These are phyloP conservation scores for Centrapalus pauciflorus DNA, from an alignment of 129 eudicot genomes.

Conservation along the genomic window DNA sequence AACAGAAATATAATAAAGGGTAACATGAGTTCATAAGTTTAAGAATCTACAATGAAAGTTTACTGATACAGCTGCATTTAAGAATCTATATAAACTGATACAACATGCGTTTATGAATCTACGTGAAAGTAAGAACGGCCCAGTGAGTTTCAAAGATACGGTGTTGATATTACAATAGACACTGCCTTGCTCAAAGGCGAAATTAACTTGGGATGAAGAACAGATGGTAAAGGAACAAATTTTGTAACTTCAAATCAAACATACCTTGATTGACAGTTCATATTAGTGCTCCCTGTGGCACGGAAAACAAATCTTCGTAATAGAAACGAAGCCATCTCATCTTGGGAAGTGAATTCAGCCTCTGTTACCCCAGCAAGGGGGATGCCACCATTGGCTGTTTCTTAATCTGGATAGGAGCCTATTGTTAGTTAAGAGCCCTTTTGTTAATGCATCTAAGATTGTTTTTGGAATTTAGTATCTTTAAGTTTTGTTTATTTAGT, in stretches of 20 bases:
- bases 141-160: not conserved
- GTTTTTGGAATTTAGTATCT: no score
- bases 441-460: no score
- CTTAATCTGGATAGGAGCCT: conserved; percentile 91
- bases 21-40: no score
- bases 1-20: no score
- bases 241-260: not conserved
- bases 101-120: no score
- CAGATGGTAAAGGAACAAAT: not conserved
- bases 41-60: no score
- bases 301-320: conserved; percentile 77
- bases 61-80: no score
- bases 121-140: no score
- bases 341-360: conserved; percentile 80
- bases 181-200: conserved; percentile 1
- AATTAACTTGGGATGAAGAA: not conserved
- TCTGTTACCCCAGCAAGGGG: conserved; percentile 96
- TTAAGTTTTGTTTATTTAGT: no score
- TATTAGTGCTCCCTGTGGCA: conserved; percentile 97
- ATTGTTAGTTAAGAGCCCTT: no score
- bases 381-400: conserved; percentile 82
- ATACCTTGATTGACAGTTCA: conserved; percentile 96
- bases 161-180: not conserved
- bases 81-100: no score
- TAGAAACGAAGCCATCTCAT: conserved; percentile 82